Percentiles rank a stretch among this genome's conserved stretches.
Evolutionary conservation across 1,284 basidiomycete genomes (phyloP).

Genomic region (Phylloboletellus chloephorus): DNA sequence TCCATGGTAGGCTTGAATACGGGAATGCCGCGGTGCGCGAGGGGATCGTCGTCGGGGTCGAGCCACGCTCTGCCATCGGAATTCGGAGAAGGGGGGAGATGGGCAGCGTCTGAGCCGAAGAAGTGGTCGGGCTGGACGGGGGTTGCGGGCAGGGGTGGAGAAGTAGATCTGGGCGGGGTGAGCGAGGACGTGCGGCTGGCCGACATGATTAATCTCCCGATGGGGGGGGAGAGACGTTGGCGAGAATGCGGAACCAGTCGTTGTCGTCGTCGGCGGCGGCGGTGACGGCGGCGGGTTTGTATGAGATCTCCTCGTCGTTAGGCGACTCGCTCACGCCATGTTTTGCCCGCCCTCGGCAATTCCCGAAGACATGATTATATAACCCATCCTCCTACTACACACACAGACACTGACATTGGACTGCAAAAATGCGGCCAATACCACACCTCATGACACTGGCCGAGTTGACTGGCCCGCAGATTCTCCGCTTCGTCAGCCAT

Average conservation of each 20-base stretch:
- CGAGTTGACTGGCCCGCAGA: slow-evolving; percentile 71
- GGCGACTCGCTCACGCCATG: background rate
- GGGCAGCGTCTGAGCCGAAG: slow-evolving; percentile 53
- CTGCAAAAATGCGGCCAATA: slow-evolving; percentile 32
- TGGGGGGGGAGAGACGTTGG: background rate
- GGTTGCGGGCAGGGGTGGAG: slow-evolving; percentile 36
- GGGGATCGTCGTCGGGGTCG: slow-evolving; percentile 76
- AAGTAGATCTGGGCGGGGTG: slow-evolving; percentile 50
- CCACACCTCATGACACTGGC: slow-evolving; percentile 83
- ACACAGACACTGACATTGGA: background rate
- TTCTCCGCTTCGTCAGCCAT: slow-evolving; percentile 57
- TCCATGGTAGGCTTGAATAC: slow-evolving; percentile 90
- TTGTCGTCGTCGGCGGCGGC: slow-evolving; percentile 6
- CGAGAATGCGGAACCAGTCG: background rate
- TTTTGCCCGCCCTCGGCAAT: slow-evolving; percentile 17
- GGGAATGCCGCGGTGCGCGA: slow-evolving; percentile 85
- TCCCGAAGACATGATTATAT: slow-evolving; percentile 16
- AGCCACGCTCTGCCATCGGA: slow-evolving; percentile 60
- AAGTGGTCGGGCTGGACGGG: slow-evolving; percentile 77
- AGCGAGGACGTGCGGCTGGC: slow-evolving; percentile 37
- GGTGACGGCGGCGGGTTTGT: background rate
- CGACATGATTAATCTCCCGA: slow-evolving; percentile 19
- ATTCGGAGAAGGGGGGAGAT: slow-evolving; percentile 51
- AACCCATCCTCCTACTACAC: slow-evolving; percentile 7
- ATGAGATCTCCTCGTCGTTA: slow-evolving; percentile 11